phyloP scores from a whole-genome alignment of 306 rosid species.

The Gillenia trifoliata region DNA sequence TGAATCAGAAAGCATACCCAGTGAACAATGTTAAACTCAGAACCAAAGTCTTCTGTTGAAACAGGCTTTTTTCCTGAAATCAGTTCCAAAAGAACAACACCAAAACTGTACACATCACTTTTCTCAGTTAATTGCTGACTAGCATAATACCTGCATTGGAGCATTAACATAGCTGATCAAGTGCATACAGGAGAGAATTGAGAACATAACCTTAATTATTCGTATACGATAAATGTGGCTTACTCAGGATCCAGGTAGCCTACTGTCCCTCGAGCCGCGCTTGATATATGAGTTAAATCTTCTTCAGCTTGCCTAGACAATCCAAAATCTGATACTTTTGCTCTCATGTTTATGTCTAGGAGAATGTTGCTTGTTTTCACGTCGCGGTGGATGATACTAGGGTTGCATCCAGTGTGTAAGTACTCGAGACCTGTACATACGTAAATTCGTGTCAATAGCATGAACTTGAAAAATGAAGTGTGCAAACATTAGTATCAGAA shows the following conservation, averaged over 20 bases:
- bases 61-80: conserved; percentile 87
- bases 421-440: conserved; percentile 76
- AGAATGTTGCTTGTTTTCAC: conserved; percentile 95
- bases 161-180: conserved; percentile 12
- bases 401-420: conserved; percentile 96
- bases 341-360: conserved; percentile 92
- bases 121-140: conserved; percentile 87
- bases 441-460: conserved; percentile 13
- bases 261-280: conserved; percentile 88
- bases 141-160: conserved; percentile 74
- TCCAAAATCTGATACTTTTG: conserved; percentile 94
- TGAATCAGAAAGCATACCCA: conserved; percentile 52
- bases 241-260: conserved; percentile 99
- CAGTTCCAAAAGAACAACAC: conserved; percentile 85
- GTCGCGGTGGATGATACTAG: conserved; percentile 91
- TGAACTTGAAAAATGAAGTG: conserved; percentile 21
- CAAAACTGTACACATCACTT: conserved; percentile 93
- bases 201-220: conserved; percentile 10
- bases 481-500: conserved; percentile 9
- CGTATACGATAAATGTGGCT: conserved; percentile 22
- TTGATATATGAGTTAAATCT: conserved; percentile 89
- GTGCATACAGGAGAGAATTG: conserved; percentile 11
- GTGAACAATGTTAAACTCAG: conserved; percentile 90
- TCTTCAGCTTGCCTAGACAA: conserved; percentile 90
- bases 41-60: conserved; percentile 77